Base-by-base conservation (phyloP, 2,329 filamentous ascomycete genomes). In the Colletotrichum limetticola region DNA sequence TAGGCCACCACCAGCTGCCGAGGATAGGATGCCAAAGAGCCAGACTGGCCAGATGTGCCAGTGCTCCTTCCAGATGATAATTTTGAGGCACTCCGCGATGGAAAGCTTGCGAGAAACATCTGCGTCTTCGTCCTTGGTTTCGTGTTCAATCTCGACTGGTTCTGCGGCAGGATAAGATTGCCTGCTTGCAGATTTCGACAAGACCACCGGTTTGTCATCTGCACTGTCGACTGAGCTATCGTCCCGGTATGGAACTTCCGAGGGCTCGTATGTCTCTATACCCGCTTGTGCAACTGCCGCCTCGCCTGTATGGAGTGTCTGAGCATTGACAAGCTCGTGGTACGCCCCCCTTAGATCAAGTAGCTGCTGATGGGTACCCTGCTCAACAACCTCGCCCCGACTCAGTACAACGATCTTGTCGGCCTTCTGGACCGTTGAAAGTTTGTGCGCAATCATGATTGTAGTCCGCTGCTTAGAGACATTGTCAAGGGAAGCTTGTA, bases 351-450 rank as follows among this genome's bases (percentile, higher is more conserved):
- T 66, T 24, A 46, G 56, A 5, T 52, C 76, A 2, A 91, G 77
- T 0, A 92, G 81, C 46, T 87, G 83, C 5, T 89, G 84, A 66
- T 92, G 90, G 7, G 83, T 90, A 2, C 91, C 91, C 76, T 89
- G 83, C 77, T 93, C 91, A 2, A 89, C 80, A 4, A 91, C 85
- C 46, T 82, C 78, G 0, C 91, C 91, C 68, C 87, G 81, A 1
- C 86, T 82, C 75, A 93, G 81, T 4, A 93, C 90, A 5, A 92
- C 81, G 49, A 93, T 92, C 57, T 89, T 87, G 75, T 93, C 89
- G 0, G 91, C 91, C 55, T 88, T 83, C 71, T 84, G 85, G 71
- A 90, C 87, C 0, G 88, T 90, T 0, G 85, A 85, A 2, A 91
- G 81, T 6, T 87, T 81, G 79, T 91, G 89, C 0, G 91, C 91